phyloP scores from a whole-genome alignment of 2,329 filamentous ascomycete genomes.

The Lecanosticta acicola region DNA sequence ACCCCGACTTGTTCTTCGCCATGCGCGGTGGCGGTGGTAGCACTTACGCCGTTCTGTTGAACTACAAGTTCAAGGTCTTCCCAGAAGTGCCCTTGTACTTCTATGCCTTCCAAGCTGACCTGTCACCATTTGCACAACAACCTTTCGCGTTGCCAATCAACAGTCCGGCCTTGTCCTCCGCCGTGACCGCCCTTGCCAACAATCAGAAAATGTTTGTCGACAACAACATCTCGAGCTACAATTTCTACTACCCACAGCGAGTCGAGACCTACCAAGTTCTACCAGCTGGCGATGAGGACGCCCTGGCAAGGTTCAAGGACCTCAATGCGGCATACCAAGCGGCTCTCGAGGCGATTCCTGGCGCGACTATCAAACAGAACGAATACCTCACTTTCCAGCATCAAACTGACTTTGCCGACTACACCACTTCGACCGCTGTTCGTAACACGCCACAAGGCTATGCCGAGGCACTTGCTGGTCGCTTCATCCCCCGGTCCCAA shows the following conservation, averaged over 20 bases:
- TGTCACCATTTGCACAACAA: neutral
- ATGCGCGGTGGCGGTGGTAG: constrained; percentile 49
- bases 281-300: neutral
- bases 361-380: neutral
- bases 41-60: constrained; percentile 35
- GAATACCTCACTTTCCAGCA: constrained; percentile 3
- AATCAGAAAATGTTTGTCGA: constrained; percentile 3
- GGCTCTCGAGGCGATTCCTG: neutral
- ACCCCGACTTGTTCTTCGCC: constrained; percentile 49
- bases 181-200: constrained; percentile 2
- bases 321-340: constrained; percentile 3
- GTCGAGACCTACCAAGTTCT: constrained; percentile 1
- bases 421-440: constrained; percentile 1
- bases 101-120: too few relatives aligned
- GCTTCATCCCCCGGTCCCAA: constrained; percentile 1
- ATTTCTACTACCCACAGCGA: constrained; percentile 3
- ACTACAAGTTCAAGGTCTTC: constrained; percentile 10
- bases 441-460: constrained; percentile 4
- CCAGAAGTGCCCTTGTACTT: constrained; percentile 10
- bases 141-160: too few relatives aligned
- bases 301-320: constrained; percentile 1
- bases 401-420: constrained; percentile 3
- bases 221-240: constrained; percentile 6
- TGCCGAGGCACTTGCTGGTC: constrained; percentile 2
- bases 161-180: constrained; percentile 1